Base-by-base conservation (phyloP, 2,329 filamentous ascomycete genomes). In the Aureobasidium sp. region DNA sequence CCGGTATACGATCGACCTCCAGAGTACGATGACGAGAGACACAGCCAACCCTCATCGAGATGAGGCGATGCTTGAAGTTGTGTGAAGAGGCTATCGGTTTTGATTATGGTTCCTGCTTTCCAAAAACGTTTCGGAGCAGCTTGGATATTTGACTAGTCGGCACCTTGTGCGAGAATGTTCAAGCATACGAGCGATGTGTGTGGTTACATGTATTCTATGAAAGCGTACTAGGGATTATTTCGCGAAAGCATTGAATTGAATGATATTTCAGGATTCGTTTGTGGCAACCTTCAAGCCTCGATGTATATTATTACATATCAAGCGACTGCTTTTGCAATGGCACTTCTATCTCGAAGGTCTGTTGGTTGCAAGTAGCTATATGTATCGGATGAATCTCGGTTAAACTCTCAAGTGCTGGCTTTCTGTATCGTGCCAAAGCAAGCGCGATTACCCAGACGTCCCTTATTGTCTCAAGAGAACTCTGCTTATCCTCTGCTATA, bases 21-120 rank as follows among this genome's bases (percentile, higher is more conserved):
- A 6, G 57, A 59, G n/a, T 59, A 59, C 27, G 44, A 59, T 25
- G 57, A 59, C 9, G 57, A 49, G 29, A 45, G 29, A 27, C 53
- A 45, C 41, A 57, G 53, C 13, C 16, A 34, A 13, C 14, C 25
- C 2, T 42, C 50, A 4, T 16, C 27, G 37, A 41, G 27, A 42
- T 42, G 50, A 51, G 21, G 21, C 3, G 32, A 30, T 27, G 6
- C 9, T 11, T 30, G 36, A 25, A 11, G 1, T 41, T 37, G 48
- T 10, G 2, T 5, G 25, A 8, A 30, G 8, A 7, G n/a, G 5
- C 5, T 42, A 4, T 2, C 16, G 3, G 3, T 25, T 5, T 36
- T 36, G 48, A 10, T 51, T 14, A 29, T 4, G 27, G 9, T 14
- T 27, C 7, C 16, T 21, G 5, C 48, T 27, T 25, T 50, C 14